Percentiles rank a stretch among this genome's conserved stretches.
These are phyloP conservation scores for Fusarium kyushuense DNA, from an alignment of 2,329 filamentous ascomycete genomes.

Conservation along the genomic window DNA sequence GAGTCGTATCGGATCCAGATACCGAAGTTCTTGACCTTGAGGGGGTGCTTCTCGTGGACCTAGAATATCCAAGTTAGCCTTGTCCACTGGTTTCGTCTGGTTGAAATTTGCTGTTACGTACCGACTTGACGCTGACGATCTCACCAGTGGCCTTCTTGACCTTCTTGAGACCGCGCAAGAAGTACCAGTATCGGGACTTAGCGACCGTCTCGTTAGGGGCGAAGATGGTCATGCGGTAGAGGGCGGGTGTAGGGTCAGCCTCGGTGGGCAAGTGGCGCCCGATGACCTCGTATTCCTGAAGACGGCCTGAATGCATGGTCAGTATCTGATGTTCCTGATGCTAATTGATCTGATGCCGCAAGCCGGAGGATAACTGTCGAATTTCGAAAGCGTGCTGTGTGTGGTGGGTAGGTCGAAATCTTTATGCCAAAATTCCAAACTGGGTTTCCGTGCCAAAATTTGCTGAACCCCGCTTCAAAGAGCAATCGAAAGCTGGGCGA, in stretches of 20 bases:
- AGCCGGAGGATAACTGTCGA: constrained; percentile 18
- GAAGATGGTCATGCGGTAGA: constrained; percentile 99
- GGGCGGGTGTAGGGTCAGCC: constrained; percentile 94
- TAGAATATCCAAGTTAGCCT: constrained; percentile 53
- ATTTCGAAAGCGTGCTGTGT: constrained; percentile 15
- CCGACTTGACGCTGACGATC: constrained; percentile 96
- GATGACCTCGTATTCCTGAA: constrained; percentile 99
- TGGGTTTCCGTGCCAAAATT: constrained; percentile 4
- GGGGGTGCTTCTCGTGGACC: constrained; percentile 98
- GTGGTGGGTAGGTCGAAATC: constrained; percentile 7
- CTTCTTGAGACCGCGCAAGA: constrained; percentile 98
- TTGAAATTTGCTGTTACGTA: constrained; percentile 62
- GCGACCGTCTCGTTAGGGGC: constrained; percentile 97
- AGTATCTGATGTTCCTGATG: constrained; percentile 45
- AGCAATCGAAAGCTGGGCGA: neutral
- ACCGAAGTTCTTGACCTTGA: constrained; percentile 99
- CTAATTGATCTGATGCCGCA: constrained; percentile 25
- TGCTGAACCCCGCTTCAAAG: neutral
- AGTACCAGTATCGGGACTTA: constrained; percentile 99
- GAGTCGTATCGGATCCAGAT: constrained; percentile 99
- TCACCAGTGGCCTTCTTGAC: constrained; percentile 99
- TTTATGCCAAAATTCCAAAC: constrained; percentile 28
- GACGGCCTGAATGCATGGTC: constrained; percentile 79
- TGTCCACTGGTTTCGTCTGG: neutral
- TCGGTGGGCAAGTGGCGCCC: constrained; percentile 99